Percentiles rank a stretch among this genome's conserved stretches.
phyloP scores from a whole-genome alignment of 768 basidiomycete species.

The Lyophyllum decastes region DNA sequence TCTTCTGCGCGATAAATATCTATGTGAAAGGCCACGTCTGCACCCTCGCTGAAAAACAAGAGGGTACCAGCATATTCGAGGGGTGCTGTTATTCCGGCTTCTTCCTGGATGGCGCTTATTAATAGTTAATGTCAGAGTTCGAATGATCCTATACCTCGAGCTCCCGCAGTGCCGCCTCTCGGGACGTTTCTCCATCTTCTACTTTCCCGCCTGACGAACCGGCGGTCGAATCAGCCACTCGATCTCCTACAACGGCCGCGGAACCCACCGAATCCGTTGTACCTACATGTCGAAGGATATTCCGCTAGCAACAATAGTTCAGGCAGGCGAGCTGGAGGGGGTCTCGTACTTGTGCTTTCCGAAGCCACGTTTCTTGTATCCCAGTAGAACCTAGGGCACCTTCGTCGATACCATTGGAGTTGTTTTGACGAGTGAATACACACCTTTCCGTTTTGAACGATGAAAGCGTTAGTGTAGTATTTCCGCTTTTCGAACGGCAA shows the following conservation, averaged over 20 bases:
- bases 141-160: conserved; percentile 43
- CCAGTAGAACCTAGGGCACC: conserved; percentile 58
- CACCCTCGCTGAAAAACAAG: conserved; percentile 57
- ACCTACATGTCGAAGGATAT: conserved; percentile 42
- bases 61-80: conserved; percentile 66
- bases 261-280: conserved; percentile 76
- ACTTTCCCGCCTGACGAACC: conserved; percentile 66
- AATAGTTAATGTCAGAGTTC: background rate
- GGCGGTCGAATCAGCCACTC: background rate
- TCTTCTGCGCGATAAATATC: conserved; percentile 67
- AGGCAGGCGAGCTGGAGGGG: background rate
- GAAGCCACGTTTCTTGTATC: conserved; percentile 80
- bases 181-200: conserved; percentile 67
- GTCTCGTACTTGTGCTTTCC: conserved; percentile 57
- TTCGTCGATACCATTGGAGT: conserved; percentile 1
- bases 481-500: conserved; percentile 37
- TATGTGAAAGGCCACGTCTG: conserved; percentile 67
- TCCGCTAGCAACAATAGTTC: conserved; percentile 1
- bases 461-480: conserved; percentile 73
- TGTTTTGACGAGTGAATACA: conserved; percentile 1
- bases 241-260: background rate
- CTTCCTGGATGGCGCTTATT: conserved; percentile 63
- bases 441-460: conserved; percentile 55
- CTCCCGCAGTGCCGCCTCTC: conserved; percentile 77
- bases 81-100: conserved; percentile 71